Percentiles rank a stretch among this genome's conserved stretches.
Evolutionary conservation across 2,329 filamentous ascomycete species (phyloP).

Genomic region (Onygenales sp.): DNA sequence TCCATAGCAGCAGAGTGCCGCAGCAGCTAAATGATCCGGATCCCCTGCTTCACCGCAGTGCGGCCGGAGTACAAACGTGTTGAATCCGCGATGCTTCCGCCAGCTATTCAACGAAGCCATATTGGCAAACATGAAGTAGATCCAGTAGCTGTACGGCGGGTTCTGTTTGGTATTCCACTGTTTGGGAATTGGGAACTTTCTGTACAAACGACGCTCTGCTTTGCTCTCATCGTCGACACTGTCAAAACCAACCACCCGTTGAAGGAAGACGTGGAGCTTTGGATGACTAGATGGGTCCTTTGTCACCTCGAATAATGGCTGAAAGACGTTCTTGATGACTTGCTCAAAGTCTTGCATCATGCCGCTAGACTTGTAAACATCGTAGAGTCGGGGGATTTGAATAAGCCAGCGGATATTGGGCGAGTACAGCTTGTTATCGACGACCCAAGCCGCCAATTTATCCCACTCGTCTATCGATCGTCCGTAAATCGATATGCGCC

Average conservation of each 20-base stretch:
- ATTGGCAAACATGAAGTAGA: slow-evolving; percentile 94
- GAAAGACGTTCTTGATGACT: slow-evolving; percentile 82
- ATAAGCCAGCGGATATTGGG: slow-evolving; percentile 97
- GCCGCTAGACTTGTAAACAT: slow-evolving; percentile 84
- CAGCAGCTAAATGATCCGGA: slow-evolving; percentile 88
- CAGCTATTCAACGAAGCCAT: slow-evolving; percentile 85
- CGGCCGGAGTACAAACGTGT: slow-evolving; percentile 84
- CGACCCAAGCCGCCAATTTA: slow-evolving; percentile 91
- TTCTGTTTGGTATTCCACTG: slow-evolving; percentile 90
- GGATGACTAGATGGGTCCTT: slow-evolving; percentile 76
- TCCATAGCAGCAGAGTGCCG: slow-evolving; percentile 85
- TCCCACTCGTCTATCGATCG: slow-evolving; percentile 92
- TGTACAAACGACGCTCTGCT: slow-evolving; percentile 83
- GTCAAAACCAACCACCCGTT: slow-evolving; percentile 93
- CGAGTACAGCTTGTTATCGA: slow-evolving; percentile 96
- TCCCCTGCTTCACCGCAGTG: slow-evolving; percentile 97
- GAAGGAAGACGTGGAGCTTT: slow-evolving; percentile 88
- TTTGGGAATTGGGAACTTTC: slow-evolving; percentile 85
- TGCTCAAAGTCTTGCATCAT: slow-evolving; percentile 86
- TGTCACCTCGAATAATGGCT: slow-evolving; percentile 90
- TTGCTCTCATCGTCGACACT: slow-evolving; percentile 99
- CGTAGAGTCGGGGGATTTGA: slow-evolving; percentile 86
- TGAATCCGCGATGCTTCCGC: slow-evolving; percentile 86
- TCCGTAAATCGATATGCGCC: slow-evolving; percentile 96
- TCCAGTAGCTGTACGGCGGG: slow-evolving; percentile 97